These are phyloP conservation scores for Candida ipomoeae DNA, from an alignment of 805 yeast species.

Conservation along the genomic window DNA sequence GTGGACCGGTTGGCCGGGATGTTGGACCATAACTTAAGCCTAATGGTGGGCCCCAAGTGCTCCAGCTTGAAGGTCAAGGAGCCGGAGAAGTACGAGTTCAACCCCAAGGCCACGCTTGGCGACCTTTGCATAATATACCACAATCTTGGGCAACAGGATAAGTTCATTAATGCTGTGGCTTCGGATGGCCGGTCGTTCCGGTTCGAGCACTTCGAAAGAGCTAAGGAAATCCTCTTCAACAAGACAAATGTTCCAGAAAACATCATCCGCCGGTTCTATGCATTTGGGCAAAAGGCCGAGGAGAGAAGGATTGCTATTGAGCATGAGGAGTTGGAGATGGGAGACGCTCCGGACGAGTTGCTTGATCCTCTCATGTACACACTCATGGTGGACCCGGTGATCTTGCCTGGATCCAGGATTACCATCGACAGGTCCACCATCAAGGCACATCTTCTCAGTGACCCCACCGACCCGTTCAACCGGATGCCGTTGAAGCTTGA, in stretches of 20 bases:
- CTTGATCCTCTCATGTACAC: conserved; percentile 96
- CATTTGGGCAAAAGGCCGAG: conserved; percentile 67
- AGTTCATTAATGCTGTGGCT: conserved; percentile 76
- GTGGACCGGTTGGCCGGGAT: conserved; percentile 93
- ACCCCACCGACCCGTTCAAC: conserved; percentile 96
- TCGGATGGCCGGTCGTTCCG: conserved; percentile 89
- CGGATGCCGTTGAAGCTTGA: conserved; percentile 86
- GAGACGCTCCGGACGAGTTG: conserved; percentile 94
- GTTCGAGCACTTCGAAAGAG: conserved; percentile 61
- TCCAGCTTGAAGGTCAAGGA: conserved; percentile 78
- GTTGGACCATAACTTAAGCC: conserved; percentile 87
- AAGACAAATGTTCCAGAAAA: conserved; percentile 48
- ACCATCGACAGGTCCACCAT: conserved; percentile 87
- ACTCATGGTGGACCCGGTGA: conserved; percentile 93
- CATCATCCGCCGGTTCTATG: conserved; percentile 46
- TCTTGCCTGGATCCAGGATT: conserved; percentile 81
- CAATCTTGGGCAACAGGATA: conserved; percentile 59
- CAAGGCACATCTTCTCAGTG: conserved; percentile 89
- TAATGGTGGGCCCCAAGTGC: conserved; percentile 95
- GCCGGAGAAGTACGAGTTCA: conserved; percentile 79
- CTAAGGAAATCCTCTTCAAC: conserved; percentile 57
- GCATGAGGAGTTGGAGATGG: conserved; percentile 81
- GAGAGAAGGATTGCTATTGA: conserved; percentile 57
- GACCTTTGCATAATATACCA: conserved; percentile 72
- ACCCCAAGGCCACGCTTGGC: conserved; percentile 68